These are phyloP conservation scores for Teratosphaeria zuluensis DNA, from an alignment of 2,329 filamentous ascomycete genomes.

Conservation along the genomic window DNA sequence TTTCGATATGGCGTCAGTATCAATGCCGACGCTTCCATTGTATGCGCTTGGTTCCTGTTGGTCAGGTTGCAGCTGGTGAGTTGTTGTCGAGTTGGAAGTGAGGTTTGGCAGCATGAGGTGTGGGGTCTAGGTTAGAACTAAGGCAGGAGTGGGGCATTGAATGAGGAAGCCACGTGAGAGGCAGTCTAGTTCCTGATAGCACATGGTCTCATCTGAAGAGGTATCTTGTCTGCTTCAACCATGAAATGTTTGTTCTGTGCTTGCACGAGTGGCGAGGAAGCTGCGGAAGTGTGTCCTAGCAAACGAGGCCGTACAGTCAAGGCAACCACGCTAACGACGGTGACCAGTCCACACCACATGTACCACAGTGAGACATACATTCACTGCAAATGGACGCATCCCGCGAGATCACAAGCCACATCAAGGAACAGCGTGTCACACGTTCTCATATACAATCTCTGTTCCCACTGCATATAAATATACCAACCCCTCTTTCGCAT, in stretches of 20 bases:
- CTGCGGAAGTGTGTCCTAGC: too few relatives aligned
- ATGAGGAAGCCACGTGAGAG: not conserved
- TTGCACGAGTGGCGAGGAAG: not conserved
- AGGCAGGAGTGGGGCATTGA: not conserved
- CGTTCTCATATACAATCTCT: not conserved
- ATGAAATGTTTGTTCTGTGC: not conserved
- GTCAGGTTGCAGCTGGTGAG: not conserved
- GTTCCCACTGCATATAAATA: not conserved
- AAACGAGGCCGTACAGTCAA: too few relatives aligned
- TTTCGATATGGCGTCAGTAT: conserved; percentile 11
- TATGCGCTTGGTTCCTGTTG: not conserved
- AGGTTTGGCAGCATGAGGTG: not conserved
- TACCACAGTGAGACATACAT: too few relatives aligned
- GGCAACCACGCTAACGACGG: too few relatives aligned
- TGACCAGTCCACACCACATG: too few relatives aligned
- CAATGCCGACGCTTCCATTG: not conserved
- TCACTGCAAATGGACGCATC: not conserved
- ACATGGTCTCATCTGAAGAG: not conserved
- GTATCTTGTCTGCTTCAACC: not conserved
- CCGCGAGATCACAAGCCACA: not conserved
- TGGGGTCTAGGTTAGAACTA: not conserved
- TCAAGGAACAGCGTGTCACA: not conserved
- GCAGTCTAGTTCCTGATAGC: not conserved
- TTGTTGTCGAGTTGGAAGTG: not conserved
- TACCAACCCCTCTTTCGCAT: not conserved